Evolutionary conservation across 148 eudicot species (phyloP).

Genomic region (Silene latifolia): DNA sequence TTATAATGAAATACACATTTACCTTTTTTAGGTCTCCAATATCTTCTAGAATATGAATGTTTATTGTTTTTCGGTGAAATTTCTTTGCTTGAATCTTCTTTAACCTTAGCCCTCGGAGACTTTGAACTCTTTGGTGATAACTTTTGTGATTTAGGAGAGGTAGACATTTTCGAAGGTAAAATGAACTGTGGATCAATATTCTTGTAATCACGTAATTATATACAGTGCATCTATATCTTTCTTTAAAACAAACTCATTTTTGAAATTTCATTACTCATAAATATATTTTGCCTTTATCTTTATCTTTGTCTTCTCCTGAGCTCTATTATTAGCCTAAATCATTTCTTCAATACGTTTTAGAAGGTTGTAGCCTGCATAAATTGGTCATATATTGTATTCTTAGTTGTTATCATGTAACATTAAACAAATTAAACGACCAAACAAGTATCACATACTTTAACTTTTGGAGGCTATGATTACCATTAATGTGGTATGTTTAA

Average conservation of each 20-base stretch:
- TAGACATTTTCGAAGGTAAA: not conserved
- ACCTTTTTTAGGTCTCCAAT: constrained; percentile 20
- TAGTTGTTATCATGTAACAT: no score
- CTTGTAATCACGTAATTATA: not conserved
- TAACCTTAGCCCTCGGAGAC: not conserved
- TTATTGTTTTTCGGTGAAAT: not conserved
- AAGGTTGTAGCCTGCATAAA: not conserved
- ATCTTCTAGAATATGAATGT: constrained; percentile 9
- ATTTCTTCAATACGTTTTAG: not conserved
- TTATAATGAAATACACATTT: not conserved
- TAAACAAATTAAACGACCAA: no score
- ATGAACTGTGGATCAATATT: no score
- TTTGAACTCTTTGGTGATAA: not conserved
- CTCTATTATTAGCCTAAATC: not conserved
- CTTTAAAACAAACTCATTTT: constrained; percentile 6
- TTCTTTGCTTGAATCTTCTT: not conserved
- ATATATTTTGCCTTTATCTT: not conserved
- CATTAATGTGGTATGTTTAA: not conserved
- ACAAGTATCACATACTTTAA: no score
- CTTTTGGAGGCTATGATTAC: not conserved
- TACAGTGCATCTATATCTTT: not conserved
- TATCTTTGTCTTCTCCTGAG: no score
- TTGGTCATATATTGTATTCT: not conserved
- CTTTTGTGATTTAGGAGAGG: not conserved
- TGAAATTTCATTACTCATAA: constrained; percentile 10